These are phyloP conservation scores for Thermomyces lanuginosus DNA, from an alignment of 2,329 filamentous ascomycete species.

Conservation along the genomic window DNA sequence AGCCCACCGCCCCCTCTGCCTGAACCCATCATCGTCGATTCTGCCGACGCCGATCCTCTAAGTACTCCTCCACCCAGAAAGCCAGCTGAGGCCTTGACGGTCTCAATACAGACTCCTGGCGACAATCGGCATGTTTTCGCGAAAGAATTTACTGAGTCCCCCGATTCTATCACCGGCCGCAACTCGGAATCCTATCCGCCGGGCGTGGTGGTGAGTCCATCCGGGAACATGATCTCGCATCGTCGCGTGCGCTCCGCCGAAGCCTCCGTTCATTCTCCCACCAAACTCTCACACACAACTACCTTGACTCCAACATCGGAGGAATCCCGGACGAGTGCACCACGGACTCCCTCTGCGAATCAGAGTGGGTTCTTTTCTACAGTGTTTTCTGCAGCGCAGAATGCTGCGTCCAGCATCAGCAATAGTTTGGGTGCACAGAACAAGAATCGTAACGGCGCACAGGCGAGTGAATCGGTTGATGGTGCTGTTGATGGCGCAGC, in stretches of 20 bases:
- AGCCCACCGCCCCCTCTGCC: constrained; percentile 18
- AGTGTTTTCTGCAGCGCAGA: constrained; percentile 83
- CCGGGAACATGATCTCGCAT: constrained; percentile 60
- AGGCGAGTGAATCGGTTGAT: constrained; percentile 11
- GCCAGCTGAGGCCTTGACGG: no score
- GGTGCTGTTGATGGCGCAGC: constrained; percentile 11
- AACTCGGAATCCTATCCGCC: constrained; percentile 13
- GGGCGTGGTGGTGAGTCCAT: constrained; percentile 43
- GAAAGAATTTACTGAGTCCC: constrained; percentile 21
- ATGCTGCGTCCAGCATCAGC: constrained; percentile 66
- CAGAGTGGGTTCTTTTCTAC: constrained; percentile 72
- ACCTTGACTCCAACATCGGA: constrained; percentile 66
- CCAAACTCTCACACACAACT: constrained; percentile 66
- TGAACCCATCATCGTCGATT: constrained; percentile 16
- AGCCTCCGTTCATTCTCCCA: constrained; percentile 46
- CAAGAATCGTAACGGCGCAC: constrained; percentile 22
- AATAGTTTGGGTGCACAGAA: constrained; percentile 42
- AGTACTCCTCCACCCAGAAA: constrained; percentile 18
- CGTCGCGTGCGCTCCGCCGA: constrained; percentile 41
- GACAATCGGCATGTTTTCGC: constrained; percentile 12
- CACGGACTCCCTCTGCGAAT: constrained; percentile 41
- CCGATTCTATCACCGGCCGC: constrained; percentile 17
- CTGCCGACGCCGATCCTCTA: constrained; percentile 11
- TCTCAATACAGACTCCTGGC: no score
- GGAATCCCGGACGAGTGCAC: constrained; percentile 32